Evolutionary conservation across 73 alveolate genomes (phyloP).

Genomic region (Blepharisma stoltei): DNA sequence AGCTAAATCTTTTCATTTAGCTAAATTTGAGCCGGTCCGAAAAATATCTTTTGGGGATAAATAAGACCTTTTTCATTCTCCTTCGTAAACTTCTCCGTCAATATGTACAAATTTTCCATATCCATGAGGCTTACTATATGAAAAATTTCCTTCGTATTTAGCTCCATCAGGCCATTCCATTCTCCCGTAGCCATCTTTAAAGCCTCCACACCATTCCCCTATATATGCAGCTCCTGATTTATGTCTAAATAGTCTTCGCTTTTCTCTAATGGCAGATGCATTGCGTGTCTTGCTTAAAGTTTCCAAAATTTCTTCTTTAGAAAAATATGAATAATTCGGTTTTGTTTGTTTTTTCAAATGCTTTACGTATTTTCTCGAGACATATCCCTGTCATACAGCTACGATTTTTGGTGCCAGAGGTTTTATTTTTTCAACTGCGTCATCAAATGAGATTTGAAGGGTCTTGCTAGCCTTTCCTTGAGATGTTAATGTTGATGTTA

Average conservation of each 20-base stretch:
- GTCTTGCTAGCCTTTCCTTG: no score
- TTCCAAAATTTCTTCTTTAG: slow-evolving; percentile 14
- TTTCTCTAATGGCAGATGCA: slow-evolving; percentile 1
- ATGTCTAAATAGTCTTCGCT: neutral
- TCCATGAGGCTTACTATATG: slow-evolving; percentile 18
- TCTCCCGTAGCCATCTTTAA: slow-evolving; percentile 55
- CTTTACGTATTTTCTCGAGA: neutral
- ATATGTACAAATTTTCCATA: slow-evolving; percentile 28
- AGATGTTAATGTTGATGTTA: no score
- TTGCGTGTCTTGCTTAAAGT: neutral
- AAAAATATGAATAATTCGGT: slow-evolving; percentile 13
- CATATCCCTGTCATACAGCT: slow-evolving; percentile 14
- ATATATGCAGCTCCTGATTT: slow-evolving; percentile 45
- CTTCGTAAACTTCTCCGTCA: slow-evolving; percentile 26
- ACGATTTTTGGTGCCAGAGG: neutral
- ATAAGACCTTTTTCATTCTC: neutral
- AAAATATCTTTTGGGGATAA: slow-evolving; percentile 6
- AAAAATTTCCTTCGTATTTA: slow-evolving; percentile 36
- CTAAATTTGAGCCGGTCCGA: neutral
- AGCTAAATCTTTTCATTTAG: neutral
- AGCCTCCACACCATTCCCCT: slow-evolving; percentile 56
- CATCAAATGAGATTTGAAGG: no score
- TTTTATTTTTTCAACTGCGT: neutral
- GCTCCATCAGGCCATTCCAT: slow-evolving; percentile 54
- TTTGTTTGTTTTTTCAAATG: neutral